Conservation (phyloP, 495 filamentous ascomycete species). For the Baudoinia panamericana region DNA sequence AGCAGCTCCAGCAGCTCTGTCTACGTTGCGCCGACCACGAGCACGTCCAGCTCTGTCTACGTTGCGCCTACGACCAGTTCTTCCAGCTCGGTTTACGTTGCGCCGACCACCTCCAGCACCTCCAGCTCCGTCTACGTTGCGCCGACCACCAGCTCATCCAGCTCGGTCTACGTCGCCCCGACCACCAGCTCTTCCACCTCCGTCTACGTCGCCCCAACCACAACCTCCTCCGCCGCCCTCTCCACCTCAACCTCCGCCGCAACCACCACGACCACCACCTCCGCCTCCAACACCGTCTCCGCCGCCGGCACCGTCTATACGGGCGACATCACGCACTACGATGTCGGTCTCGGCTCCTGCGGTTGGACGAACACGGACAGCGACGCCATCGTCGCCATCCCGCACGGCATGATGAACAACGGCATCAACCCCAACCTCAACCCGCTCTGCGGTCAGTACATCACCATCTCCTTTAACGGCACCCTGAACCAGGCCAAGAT, state of each 20-base stretch:
- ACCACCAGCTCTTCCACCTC: conserved; percentile 8
- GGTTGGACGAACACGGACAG: conserved; percentile 18
- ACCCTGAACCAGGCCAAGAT: conserved; percentile 18
- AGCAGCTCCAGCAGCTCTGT: conserved; percentile 7
- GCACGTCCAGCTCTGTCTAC: conserved; percentile 1
- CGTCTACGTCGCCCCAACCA: conserved; percentile 5
- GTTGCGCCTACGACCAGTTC: not conserved
- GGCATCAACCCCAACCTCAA: conserved; percentile 32
- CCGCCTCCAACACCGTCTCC: conserved; percentile 11
- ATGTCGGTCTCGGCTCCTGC: conserved; percentile 33
- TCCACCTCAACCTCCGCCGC: conserved; percentile 6
- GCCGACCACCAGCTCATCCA: conserved; percentile 13
- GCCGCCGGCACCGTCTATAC: conserved; percentile 11
- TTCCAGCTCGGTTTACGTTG: conserved; percentile 6
- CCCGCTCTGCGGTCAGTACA: conserved; percentile 28
- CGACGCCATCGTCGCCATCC: conserved; percentile 31
- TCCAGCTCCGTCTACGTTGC: conserved; percentile 12
- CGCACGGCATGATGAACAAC: conserved; percentile 22
- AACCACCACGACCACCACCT: conserved; percentile 14
- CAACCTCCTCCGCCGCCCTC: not conserved
- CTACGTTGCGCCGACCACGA: not conserved
- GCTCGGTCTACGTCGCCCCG: conserved; percentile 4
- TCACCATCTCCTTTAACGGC: conserved; percentile 23
- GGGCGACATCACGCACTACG: conserved; percentile 35
- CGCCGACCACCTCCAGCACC: not conserved